phyloP scores from a whole-genome alignment of 225 moss, liverwort and hornwort species.

The Asterella californica region DNA sequence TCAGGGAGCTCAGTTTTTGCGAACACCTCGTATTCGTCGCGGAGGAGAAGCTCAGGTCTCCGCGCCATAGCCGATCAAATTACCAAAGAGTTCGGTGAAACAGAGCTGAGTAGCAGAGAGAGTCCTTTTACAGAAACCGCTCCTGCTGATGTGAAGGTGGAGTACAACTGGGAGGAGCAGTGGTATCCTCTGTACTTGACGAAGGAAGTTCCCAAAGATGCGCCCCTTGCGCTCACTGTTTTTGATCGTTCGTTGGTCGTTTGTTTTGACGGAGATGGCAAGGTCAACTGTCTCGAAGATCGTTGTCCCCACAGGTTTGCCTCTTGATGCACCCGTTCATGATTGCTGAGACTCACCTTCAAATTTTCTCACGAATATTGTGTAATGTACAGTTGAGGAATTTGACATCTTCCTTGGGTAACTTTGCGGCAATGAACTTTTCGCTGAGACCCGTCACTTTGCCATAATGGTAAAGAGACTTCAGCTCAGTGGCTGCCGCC shows the following conservation, averaged over 20 bases:
- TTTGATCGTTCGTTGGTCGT: slow-evolving; percentile 68
- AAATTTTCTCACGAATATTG: neutral
- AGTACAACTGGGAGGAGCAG: slow-evolving; percentile 59
- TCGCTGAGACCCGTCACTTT: too few species aligned
- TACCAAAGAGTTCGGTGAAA: neutral
- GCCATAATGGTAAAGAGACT: too few species aligned
- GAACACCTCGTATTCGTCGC: neutral
- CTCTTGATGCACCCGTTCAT: slow-evolving; percentile 33
- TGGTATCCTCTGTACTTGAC: slow-evolving; percentile 88
- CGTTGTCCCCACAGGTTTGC: slow-evolving; percentile 88
- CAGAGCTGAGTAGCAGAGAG: neutral
- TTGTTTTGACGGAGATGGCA: slow-evolving; percentile 68
- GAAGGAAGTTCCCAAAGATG: slow-evolving; percentile 58
- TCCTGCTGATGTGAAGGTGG: slow-evolving; percentile 23
- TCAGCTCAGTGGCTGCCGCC: too few species aligned
- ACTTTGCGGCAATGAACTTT: too few species aligned
- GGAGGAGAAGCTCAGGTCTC: neutral
- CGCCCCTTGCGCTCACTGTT: slow-evolving; percentile 70
- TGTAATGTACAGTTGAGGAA: too few species aligned
- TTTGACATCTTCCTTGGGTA: too few species aligned
- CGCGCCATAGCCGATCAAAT: neutral
- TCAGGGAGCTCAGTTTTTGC: neutral
- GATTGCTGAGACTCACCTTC: neutral
- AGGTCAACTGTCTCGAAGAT: slow-evolving; percentile 77
- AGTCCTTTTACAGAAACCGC: neutral